Base-by-base conservation (phyloP, 1,284 basidiomycete genomes). In the Gomphus bonarii region DNA sequence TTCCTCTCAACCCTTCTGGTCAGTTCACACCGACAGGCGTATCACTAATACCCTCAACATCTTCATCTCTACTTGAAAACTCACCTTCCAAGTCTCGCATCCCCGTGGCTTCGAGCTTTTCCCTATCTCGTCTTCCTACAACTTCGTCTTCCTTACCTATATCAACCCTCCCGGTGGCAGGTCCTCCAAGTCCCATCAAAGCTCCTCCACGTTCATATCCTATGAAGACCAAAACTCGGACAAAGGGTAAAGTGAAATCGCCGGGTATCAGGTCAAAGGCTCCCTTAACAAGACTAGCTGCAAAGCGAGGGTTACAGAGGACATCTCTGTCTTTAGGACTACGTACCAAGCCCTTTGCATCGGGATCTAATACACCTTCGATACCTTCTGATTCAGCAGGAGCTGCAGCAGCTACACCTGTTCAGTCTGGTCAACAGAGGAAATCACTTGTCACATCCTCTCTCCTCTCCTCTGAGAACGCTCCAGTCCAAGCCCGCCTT, bases 1-100 rank as follows among this genome's bases (percentile, higher is more conserved):
- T 35, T 33, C 31, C 49, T 20, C 12, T 12, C 3, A 50, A 8
- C 25, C 5, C 22, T 11, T 54, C 40, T 3, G 25, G 38, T 30
- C 18, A 40, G 18, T 12, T 14, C 38, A 42, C 16, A 54, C 25
- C 22, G 8, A 33, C 38, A 28, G 22, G 1, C 11, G 20, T 7
- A 28, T 22, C 20, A 40, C 1, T 22, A 18, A 33, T 42, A 22
- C 11, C 52, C 18, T 44, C 38, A 33, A 42, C 36, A 9, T 44
- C 52, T 1, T 44, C 22, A 28, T 18, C 22, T 25, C 6, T 25
- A 12, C 22, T 28, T 25, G 12, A 25, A 30, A 30, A 10, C n/a
- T 55, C 54, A 25, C 54, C 54, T 10, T 31, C 44, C 18, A 55
- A 55, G 44, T 55, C 54, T 4, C 54, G 54, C 25, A 48, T 55